phyloP scores from a whole-genome alignment of 306 rosid genomes.

The Sphenostylis stenocarpa region DNA sequence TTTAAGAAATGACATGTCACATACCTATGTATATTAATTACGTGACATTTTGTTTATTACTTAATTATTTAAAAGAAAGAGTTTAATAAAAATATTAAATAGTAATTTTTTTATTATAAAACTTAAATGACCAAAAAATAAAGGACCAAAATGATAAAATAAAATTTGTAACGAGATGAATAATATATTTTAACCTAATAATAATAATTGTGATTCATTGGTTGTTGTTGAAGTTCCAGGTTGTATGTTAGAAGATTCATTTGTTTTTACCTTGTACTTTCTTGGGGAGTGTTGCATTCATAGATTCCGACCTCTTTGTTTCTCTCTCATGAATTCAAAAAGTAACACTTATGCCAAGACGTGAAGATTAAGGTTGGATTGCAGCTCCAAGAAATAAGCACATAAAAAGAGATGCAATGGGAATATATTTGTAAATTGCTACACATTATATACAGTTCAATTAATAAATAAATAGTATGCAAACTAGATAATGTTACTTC shows the following conservation, averaged over 20 bases:
- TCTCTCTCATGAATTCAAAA: conserved; percentile 37
- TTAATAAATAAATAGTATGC: neutral
- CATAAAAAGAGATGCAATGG: conserved; percentile 16
- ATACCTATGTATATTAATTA: too few species aligned
- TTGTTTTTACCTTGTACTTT: conserved; percentile 52
- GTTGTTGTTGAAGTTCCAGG: conserved; percentile 28
- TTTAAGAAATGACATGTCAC: too few species aligned
- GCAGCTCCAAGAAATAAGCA: conserved; percentile 6
- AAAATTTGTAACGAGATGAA: too few species aligned
- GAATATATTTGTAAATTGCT: conserved; percentile 11
- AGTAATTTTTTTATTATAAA: too few species aligned
- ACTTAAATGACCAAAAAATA: too few species aligned
- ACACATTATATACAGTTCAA: neutral
- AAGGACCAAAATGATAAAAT: too few species aligned
- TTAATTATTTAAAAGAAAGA: too few species aligned
- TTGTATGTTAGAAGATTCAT: conserved; percentile 47
- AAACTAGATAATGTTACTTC: neutral
- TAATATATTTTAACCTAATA: too few species aligned
- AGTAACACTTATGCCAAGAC: conserved; percentile 20
- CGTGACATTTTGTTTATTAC: too few species aligned
- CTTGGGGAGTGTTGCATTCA: conserved; percentile 28
- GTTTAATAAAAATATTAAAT: too few species aligned
- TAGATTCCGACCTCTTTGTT: conserved; percentile 40
- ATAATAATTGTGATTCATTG: conserved; percentile 6
- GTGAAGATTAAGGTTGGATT: neutral